These are phyloP conservation scores for Xerocomellus dryophilus DNA, from an alignment of 768 basidiomycete genomes.

Conservation along the genomic window DNA sequence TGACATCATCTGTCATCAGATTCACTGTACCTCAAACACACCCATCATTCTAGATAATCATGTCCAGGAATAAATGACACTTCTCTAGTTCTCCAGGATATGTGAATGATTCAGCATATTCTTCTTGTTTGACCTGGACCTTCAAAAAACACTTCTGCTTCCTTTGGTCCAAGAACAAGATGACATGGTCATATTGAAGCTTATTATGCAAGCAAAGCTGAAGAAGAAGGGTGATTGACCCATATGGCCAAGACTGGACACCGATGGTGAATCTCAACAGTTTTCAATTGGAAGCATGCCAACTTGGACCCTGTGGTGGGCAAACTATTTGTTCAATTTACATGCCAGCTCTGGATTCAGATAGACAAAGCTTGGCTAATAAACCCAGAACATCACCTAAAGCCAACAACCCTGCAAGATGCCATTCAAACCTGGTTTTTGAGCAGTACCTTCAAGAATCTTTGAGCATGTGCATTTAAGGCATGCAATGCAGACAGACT, in stretches of 20 bases:
- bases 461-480: background rate
- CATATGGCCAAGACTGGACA: too few species aligned
- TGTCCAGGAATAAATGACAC: conserved; percentile 8
- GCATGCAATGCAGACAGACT: background rate
- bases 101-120: conserved; percentile 5
- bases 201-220: background rate
- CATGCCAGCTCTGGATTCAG: too few species aligned
- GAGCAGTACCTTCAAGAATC: too few species aligned
- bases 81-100: conserved; percentile 1
- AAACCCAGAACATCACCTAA: too few species aligned
- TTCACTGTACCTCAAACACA: conserved; percentile 1
- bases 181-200: background rate
- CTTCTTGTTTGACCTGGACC: conserved; percentile 3
- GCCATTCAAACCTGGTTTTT: too few species aligned
- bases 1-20: conserved; percentile 2
- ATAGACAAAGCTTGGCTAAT: too few species aligned
- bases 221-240: background rate
- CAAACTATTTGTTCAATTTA: too few species aligned
- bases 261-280: too few species aligned
- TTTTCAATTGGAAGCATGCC: too few species aligned
- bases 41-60: conserved; percentile 8
- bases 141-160: background rate
- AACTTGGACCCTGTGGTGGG: too few species aligned
- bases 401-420: background rate
- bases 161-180: background rate